Base-by-base conservation (phyloP, 352 stramenopile genomes). In the Pythium volutum region DNA sequence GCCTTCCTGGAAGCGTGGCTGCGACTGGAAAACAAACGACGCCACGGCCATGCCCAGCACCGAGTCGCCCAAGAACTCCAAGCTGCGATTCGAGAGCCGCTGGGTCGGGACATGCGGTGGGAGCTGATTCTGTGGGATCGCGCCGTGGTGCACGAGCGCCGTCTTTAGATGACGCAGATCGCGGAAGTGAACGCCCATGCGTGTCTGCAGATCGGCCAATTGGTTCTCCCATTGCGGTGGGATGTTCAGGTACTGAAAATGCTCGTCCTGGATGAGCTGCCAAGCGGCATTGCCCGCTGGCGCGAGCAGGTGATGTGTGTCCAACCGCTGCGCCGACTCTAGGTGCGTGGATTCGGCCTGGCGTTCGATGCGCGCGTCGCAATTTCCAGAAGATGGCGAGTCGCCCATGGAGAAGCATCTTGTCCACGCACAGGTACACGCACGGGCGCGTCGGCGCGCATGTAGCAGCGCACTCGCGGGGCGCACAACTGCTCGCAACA, bases 11-110 rank as follows among this genome's bases (percentile, higher is more conserved):
- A 84, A 77, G 18, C 47, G 54, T 15, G 85, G 81, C 41, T 90
- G 70, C 50, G 71, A 73, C 64, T 95, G 85, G 57, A 90, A 95
- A n/a, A 92, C 62, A 52, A 84, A 84, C 22, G 67, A 77, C 5
- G 85, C 70, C 5, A 81, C 77, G 4, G 76, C 75, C 52, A 86
- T 76, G 26, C 81, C 76, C 5, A 95, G 69, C 11, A 95, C 29
- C 52, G 85, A 89, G 67, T 95, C 85, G 27, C 85, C 85, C 1
- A 95, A 70, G 55, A 90, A 93, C 64, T 95, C 85, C 20, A 95
- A 67, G 66, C 80, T 90, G 29, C 85, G 81, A 59, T 95, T 95
- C 45, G 85, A 88, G 12, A 90, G 62, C 16, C 85, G 83, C 33
- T 88, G 74, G 4, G 77, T 69, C 2, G 75, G 73, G 7, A 91